Percentiles rank a stretch among this genome's conserved stretches.
These are phyloP conservation scores for Kwoniella heveanensis DNA, from an alignment of 768 basidiomycete genomes.

Conservation along the genomic window DNA sequence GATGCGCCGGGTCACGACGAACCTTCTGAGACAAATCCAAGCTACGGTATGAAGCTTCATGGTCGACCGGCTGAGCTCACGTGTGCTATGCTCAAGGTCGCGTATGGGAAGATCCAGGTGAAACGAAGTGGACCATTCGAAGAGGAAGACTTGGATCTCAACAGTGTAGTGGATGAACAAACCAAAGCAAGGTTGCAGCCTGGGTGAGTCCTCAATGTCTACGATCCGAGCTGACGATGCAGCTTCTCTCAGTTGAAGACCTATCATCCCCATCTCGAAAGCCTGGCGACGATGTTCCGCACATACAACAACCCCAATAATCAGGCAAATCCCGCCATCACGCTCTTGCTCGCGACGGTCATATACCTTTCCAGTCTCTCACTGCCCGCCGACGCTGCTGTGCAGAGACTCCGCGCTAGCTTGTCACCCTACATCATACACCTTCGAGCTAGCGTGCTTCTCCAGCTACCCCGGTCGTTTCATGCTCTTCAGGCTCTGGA, in stretches of 20 bases:
- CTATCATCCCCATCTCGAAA: slow-evolving; percentile 42
- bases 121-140: slow-evolving; percentile 15
- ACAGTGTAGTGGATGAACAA: slow-evolving; percentile 22
- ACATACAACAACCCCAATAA: not conserved
- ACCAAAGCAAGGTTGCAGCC: slow-evolving; percentile 28
- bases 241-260: slow-evolving; percentile 35
- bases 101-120: slow-evolving; percentile 33
- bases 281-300: slow-evolving; percentile 20
- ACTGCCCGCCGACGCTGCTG: slow-evolving; percentile 17
- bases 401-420: slow-evolving; percentile 12
- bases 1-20: not conserved
- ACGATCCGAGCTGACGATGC: not conserved
- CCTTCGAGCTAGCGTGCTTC: slow-evolving; percentile 28
- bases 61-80: slow-evolving; percentile 41
- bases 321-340: slow-evolving; percentile 1
- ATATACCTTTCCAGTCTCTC: slow-evolving; percentile 38
- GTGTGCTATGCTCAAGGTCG: slow-evolving; percentile 42
- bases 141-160: slow-evolving; percentile 33
- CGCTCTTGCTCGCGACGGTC: slow-evolving; percentile 27
- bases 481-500: slow-evolving; percentile 35
- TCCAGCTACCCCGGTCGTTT: slow-evolving; percentile 28
- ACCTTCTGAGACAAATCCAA: not conserved
- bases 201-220: slow-evolving; percentile 38
- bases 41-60: slow-evolving; percentile 37
- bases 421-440: slow-evolving; percentile 26